These are phyloP conservation scores for Cydonia oblonga DNA, from an alignment of 331 rosid species.

Conservation along the genomic window DNA sequence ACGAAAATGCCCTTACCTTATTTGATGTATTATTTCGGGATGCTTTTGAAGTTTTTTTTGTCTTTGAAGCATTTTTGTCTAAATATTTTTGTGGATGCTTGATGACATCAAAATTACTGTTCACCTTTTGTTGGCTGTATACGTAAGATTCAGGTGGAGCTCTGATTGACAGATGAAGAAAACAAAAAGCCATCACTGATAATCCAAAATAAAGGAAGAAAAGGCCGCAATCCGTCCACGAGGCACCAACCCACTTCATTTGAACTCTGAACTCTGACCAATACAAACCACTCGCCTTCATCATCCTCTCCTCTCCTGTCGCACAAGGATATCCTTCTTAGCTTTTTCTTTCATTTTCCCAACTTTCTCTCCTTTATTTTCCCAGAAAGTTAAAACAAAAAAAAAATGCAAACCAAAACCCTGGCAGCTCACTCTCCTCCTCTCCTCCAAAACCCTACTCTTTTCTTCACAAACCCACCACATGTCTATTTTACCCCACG, in stretches of 20 bases:
- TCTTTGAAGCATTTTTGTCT: too few species aligned
- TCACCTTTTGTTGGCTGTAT: too few species aligned
- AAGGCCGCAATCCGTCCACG: too few species aligned
- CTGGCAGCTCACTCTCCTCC: conserved; percentile 13
- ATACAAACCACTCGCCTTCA: neutral
- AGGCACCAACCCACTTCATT: neutral
- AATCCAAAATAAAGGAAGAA: too few species aligned
- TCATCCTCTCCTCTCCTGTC: neutral
- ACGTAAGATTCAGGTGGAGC: too few species aligned
- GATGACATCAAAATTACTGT: too few species aligned
- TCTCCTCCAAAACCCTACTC: conserved; percentile 23
- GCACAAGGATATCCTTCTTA: neutral
- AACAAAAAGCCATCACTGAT: too few species aligned
- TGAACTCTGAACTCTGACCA: neutral
- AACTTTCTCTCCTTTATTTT: neutral
- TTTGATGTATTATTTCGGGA: too few species aligned
- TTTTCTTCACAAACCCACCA: conserved; percentile 2
- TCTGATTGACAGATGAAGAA: too few species aligned
- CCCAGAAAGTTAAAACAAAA: neutral
- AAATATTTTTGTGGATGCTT: too few species aligned
- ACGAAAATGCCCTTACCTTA: too few species aligned
- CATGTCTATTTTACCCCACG: neutral
- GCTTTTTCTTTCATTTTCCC: neutral
- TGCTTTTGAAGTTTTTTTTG: too few species aligned
- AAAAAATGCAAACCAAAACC: neutral